Base-by-base conservation (phyloP, 2,329 filamentous ascomycete species). In the Immersiporthe knoxdaviesiana region DNA sequence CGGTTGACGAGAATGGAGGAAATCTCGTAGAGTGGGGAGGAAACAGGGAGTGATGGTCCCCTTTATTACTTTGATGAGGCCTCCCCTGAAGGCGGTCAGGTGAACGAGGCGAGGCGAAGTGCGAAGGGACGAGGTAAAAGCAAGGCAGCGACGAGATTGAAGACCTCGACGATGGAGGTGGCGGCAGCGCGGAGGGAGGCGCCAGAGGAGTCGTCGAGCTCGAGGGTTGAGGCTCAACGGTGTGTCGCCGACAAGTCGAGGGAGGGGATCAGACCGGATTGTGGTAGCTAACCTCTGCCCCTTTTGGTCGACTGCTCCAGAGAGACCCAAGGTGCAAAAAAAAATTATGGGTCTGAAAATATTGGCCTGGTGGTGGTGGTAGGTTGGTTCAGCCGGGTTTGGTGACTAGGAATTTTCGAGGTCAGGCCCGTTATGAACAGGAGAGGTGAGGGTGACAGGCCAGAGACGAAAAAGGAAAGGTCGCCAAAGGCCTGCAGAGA, bases 341-440 rank as follows among this genome's bases (percentile, higher is more conserved):
- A 63, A 54, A 69, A 69, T 60, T 69, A 71, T 71, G 69, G 67
- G 69, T 68, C 67, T 67, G 67, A 69, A 69, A 71, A 71, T 70
- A 71, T 70, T 70, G 70, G 67, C 66, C 50, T 44, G 56, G 60
- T 44, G 50, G 52, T 58, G 24, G 30, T 32, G 16, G 30, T 16
- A 18, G 44, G 44, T 14, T 44, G 18, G 44, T 21, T 47, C n/a
- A 47, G 44, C 18, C 44, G 18, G 44, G 18, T 47, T 21, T 24
- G 62, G 47, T 59, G 56, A 59, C 56, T 59, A 59, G 56, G 56
- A 21, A 54, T 30, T 52, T 37, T 59, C 56, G 56, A 37, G 27
- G 56, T 35, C 56, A 37, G 56, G 56, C 56, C 52, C 30, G 52
- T 11, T 54, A 59, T 12, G 18, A 14, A 39, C 66, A 60, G 56